Evolutionary conservation across 116 monocot genomes (phyloP), one percentile per base, ranked within the genome.

Genomic region (Thalassia testudinum): DNA sequence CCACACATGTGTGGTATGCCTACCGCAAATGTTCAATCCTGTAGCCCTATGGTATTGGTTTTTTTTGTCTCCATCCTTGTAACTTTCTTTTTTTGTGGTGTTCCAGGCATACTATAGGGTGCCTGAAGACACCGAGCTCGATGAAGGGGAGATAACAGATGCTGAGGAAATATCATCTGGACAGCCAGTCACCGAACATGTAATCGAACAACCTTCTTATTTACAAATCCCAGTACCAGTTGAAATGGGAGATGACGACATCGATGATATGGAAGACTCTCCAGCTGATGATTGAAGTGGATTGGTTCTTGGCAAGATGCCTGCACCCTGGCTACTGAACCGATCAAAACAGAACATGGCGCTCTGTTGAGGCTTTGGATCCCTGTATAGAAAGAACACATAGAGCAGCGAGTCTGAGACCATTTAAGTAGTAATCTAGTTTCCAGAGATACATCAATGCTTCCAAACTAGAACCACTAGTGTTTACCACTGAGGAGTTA

Each of bases 1-100:
- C 21, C 72, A 68, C 8, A 86, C 92, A 52, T 83, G 87, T 56
- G 79, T 75, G 87, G 86, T 82, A 77, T 29, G 18, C 30, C n/a
- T n/a, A n/a, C n/a, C 42, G 10, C 22, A 30, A 19, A 13, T 53
- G 26, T 27, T 52, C 43, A 16, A 53, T 38, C 53, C 43, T 52
- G 7, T 40, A 27, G 56, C 27, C 24, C 14, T 27, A 12, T 19
- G 18, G 6, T 24, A 5, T 21, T 65, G 28, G 42, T 15, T 19
- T 27, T 7, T 28, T 37, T 24, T 34, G 30, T 34, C 30, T 10
- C 10, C 10, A 18, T 0, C 3, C 2, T 2, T 37, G 11, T 8
- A n/a, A n/a, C n/a, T n/a, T n/a, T n/a, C n/a, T 27, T 29, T 29
- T 6, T 1, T 53, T 19, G 3, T 11, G 24, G 23, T 37, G 23